Percentiles rank a stretch among this genome's conserved stretches.
Evolutionary conservation across 805 yeast genomes (phyloP).

Genomic region (Yamadazyma insecticola): DNA sequence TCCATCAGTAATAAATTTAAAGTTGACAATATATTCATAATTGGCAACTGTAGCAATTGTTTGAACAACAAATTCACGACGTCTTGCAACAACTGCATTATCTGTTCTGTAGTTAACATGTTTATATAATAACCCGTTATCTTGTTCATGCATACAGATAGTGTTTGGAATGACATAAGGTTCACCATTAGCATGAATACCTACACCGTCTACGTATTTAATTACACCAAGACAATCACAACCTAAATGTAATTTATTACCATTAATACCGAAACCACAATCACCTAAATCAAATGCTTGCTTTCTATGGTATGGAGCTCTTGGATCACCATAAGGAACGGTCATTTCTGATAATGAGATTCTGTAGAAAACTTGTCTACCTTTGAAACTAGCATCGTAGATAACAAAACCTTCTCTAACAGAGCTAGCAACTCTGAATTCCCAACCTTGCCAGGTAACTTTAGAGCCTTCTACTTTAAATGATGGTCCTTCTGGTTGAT

Average conservation of each 20-base stretch:
- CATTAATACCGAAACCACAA: slow-evolving; percentile 74
- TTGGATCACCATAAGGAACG: slow-evolving; percentile 83
- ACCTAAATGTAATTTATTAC: slow-evolving; percentile 64
- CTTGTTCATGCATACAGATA: slow-evolving; percentile 78
- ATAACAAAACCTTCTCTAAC: slow-evolving; percentile 77
- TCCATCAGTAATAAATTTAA: slow-evolving; percentile 74
- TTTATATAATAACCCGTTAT: slow-evolving; percentile 70
- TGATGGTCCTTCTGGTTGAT: slow-evolving; percentile 79
- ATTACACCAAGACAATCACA: slow-evolving; percentile 82
- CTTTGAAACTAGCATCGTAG: slow-evolving; percentile 70
- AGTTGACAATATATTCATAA: slow-evolving; percentile 73
- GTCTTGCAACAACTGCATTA: slow-evolving; percentile 67
- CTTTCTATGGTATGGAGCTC: slow-evolving; percentile 76
- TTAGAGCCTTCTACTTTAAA: slow-evolving; percentile 56
- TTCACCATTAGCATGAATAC: slow-evolving; percentile 55
- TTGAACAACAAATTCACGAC: slow-evolving; percentile 74
- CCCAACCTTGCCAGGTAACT: slow-evolving; percentile 82
- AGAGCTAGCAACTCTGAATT: slow-evolving; percentile 63
- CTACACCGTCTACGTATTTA: slow-evolving; percentile 63
- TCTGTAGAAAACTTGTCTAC: slow-evolving; percentile 72
- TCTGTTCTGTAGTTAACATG: slow-evolving; percentile 76
- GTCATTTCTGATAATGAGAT: slow-evolving; percentile 78
- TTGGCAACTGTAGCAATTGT: slow-evolving; percentile 82
- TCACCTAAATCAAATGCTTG: slow-evolving; percentile 87
- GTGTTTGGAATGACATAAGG: slow-evolving; percentile 63